These are phyloP conservation scores for Leishmania braziliensis DNA, from an alignment of 208 protist species.

Conservation along the genomic window DNA sequence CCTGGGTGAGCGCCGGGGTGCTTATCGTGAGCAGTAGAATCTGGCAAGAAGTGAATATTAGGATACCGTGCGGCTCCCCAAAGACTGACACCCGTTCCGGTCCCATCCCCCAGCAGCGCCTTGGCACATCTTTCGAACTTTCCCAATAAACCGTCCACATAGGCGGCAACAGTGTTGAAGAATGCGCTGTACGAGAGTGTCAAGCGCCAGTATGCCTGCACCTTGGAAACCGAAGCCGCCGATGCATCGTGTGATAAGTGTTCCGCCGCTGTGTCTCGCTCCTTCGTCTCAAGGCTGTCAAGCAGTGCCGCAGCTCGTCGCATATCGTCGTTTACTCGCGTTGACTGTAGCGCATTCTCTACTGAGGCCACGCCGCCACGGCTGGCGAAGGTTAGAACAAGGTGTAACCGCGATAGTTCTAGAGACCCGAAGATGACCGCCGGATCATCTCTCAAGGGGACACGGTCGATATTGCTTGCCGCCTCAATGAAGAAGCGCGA, in stretches of 20 bases:
- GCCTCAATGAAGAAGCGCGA: background rate
- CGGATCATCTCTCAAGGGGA: background rate
- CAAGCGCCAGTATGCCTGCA: conserved; percentile 23
- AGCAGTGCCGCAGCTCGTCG: conserved; percentile 17
- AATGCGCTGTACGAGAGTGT: conserved; percentile 39
- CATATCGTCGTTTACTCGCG: conserved; percentile 2
- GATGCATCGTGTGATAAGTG: background rate
- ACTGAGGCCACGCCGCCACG: conserved; percentile 14
- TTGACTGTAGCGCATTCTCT: background rate
- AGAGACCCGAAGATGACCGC: conserved; percentile 23
- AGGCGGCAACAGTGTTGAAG: conserved; percentile 42
- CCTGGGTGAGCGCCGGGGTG: background rate
- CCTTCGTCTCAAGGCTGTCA: conserved; percentile 13
- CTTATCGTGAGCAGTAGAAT: background rate
- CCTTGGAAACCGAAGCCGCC: background rate
- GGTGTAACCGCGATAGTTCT: conserved; percentile 30
- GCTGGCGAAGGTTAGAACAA: conserved; percentile 19
- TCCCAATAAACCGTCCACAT: conserved; percentile 19
- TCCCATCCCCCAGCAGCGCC: conserved; percentile 28
- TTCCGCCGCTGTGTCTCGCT: conserved; percentile 11
- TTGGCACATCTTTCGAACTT: conserved; percentile 23
- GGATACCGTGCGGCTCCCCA: conserved; percentile 43
- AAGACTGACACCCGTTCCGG: conserved; percentile 1
- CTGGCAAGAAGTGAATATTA: conserved; percentile 27
- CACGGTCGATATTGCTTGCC: background rate